phyloP scores from a whole-genome alignment of 2,329 filamentous ascomycete species.

The Drechslerella dactyloides region DNA sequence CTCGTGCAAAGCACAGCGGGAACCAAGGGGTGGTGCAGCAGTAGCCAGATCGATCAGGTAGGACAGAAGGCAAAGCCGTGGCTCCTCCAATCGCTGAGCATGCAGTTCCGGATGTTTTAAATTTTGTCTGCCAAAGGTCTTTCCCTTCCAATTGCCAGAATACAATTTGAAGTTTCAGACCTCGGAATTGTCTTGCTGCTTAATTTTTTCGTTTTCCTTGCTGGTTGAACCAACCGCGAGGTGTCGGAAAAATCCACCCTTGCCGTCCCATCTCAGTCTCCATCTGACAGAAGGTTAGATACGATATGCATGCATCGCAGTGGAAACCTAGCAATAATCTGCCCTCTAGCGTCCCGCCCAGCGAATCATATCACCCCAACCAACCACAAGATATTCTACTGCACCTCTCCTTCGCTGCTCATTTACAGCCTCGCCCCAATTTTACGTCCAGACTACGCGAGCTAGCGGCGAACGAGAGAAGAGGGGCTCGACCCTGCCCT shows the following conservation, averaged over 20 bases:
- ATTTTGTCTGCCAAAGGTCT: too few relatives aligned
- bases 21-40: constrained; percentile 1
- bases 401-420: constrained; percentile 15
- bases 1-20: not conserved
- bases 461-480: constrained; percentile 1
- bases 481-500: not conserved
- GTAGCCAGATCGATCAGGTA: constrained; percentile 20
- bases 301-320: not conserved
- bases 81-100: too few relatives aligned
- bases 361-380: constrained; percentile 22
- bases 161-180: too few relatives aligned
- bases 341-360: not conserved
- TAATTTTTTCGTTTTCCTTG: too few relatives aligned
- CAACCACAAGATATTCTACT: constrained; percentile 25
- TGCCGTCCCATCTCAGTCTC: not conserved
- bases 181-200: too few relatives aligned
- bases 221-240: too few relatives aligned
- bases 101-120: too few relatives aligned
- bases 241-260: too few relatives aligned
- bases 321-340: too few relatives aligned
- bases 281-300: not conserved
- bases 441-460: not conserved
- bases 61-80: constrained; percentile 5
- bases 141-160: too few relatives aligned
- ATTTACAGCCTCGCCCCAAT: not conserved